Conservation (phyloP, 805 yeast genomes). For the Kodamaea restingae region DNA sequence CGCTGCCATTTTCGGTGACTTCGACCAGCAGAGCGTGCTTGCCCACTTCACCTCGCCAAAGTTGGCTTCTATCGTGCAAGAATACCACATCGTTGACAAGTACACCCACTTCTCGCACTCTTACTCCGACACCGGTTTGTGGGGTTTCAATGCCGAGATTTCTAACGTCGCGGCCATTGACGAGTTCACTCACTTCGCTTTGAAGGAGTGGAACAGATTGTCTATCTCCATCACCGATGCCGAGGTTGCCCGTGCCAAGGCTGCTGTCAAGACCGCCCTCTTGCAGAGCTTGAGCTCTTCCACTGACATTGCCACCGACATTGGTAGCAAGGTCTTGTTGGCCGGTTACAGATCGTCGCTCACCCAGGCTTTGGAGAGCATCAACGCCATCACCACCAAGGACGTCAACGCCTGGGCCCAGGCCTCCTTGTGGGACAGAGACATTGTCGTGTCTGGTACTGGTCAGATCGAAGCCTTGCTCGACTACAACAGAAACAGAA, state of each 20-base stretch:
- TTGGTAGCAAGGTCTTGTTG: slow-evolving; percentile 58
- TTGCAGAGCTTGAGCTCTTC: slow-evolving; percentile 49
- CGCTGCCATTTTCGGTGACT: slow-evolving; percentile 51
- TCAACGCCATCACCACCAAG: slow-evolving; percentile 59
- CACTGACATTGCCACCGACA: slow-evolving; percentile 48
- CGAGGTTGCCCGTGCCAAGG: slow-evolving; percentile 76
- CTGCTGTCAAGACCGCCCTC: slow-evolving; percentile 60
- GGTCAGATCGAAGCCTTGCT: slow-evolving; percentile 83
- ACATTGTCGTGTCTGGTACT: slow-evolving; percentile 75
- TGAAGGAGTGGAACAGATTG: slow-evolving; percentile 86
- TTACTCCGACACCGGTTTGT: slow-evolving; percentile 74
- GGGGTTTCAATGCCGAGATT: slow-evolving; percentile 74
- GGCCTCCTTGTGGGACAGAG: slow-evolving; percentile 74
- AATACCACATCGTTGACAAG: slow-evolving; percentile 68
- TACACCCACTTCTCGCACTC: slow-evolving; percentile 69
- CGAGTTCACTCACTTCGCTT: slow-evolving; percentile 74
- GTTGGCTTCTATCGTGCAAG: slow-evolving; percentile 63
- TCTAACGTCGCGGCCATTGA: slow-evolving; percentile 59
- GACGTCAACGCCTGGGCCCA: slow-evolving; percentile 73
- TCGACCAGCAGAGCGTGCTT: slow-evolving; percentile 51
- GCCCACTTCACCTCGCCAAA: slow-evolving; percentile 58
- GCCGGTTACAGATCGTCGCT: slow-evolving; percentile 60
- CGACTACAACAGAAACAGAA: slow-evolving; percentile 83
- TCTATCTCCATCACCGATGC: slow-evolving; percentile 69
- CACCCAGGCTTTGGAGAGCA: slow-evolving; percentile 54